Evolutionary conservation across 129 eudicot genomes (phyloP).

Genomic region (Saposhnikovia divaricata): DNA sequence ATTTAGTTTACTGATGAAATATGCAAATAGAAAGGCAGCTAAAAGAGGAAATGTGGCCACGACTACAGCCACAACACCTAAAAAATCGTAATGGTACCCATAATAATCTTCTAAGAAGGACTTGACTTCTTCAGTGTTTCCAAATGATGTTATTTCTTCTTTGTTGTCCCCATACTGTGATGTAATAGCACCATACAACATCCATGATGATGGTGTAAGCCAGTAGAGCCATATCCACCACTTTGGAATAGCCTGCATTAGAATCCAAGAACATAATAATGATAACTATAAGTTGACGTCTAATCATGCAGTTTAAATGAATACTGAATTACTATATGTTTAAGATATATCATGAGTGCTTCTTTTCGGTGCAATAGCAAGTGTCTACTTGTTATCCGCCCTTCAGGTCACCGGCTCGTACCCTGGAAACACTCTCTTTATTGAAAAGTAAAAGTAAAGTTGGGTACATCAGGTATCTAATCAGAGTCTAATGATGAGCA

Average conservation of each 20-base stretch:
- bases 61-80: conserved; percentile 10
- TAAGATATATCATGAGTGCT: background rate
- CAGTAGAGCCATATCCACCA: conserved; percentile 24
- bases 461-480: background rate
- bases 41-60: conserved; percentile 7
- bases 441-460: background rate
- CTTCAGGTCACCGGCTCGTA: background rate
- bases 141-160: conserved; percentile 2
- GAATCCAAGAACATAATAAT: background rate
- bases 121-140: background rate
- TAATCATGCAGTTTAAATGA: background rate
- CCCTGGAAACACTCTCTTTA: background rate
- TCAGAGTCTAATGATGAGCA: background rate
- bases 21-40: conserved; percentile 18
- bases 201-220: conserved; percentile 21
- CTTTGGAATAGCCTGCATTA: conserved; percentile 19
- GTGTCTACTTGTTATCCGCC: background rate
- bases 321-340: background rate
- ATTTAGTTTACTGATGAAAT: conserved; percentile 10
- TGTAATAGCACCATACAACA: conserved; percentile 11
- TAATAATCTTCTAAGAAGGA: conserved; percentile 16
- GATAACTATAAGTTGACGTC: background rate
- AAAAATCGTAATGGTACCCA: conserved; percentile 16
- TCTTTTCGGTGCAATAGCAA: background rate
- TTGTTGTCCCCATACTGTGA: conserved; percentile 26